Percentiles rank a stretch among this genome's conserved stretches.
These are phyloP conservation scores for Diaporthe sp. DNA, from an alignment of 2,329 filamentous ascomycete genomes.

Conservation along the genomic window DNA sequence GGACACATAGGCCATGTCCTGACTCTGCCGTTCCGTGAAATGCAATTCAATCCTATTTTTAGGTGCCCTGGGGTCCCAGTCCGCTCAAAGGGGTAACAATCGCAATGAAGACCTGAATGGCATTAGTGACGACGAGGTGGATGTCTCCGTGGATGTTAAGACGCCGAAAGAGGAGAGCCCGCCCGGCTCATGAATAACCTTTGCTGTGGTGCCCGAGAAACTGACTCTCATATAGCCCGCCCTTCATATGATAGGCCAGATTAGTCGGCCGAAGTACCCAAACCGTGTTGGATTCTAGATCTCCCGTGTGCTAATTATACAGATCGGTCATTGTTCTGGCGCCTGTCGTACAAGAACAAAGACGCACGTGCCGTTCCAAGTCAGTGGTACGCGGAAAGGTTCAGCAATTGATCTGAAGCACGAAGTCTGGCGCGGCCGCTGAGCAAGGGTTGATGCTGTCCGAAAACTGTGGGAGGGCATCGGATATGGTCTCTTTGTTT, in stretches of 20 bases:
- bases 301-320: not conserved
- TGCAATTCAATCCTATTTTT: not conserved
- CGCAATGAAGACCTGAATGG: not conserved
- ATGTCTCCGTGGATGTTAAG: no score
- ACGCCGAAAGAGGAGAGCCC: no score
- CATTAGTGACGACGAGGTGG: not conserved
- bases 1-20: not conserved
- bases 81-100: not conserved
- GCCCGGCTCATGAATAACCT: not conserved
- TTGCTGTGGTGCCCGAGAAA: not conserved
- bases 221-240: not conserved
- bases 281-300: no score
- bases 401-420: not conserved
- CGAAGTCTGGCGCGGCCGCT: not conserved
- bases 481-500: not conserved
- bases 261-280: not conserved
- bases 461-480: not conserved
- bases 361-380: conserved; percentile 7
- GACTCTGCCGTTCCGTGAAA: not conserved
- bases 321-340: not conserved
- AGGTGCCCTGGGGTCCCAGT: accelerated
- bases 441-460: not conserved
- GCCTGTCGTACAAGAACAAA: not conserved
- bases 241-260: not conserved
- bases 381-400: not conserved